These are phyloP conservation scores for Paulownia fortunei DNA, from an alignment of 257 asterid genomes.

Conservation along the genomic window DNA sequence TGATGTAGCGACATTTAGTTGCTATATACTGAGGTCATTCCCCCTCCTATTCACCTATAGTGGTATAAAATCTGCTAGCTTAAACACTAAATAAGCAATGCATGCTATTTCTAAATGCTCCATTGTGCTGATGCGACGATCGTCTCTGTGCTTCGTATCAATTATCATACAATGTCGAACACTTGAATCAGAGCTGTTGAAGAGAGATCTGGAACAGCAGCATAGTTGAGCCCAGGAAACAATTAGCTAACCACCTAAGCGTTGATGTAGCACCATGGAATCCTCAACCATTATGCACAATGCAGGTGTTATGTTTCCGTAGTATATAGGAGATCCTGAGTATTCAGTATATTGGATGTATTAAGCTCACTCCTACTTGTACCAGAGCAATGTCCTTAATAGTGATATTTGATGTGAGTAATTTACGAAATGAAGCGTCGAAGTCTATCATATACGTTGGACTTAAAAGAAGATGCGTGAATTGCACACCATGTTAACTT, in stretches of 20 bases:
- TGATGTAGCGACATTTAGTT: background rate
- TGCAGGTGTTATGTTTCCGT: too few species aligned
- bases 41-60: background rate
- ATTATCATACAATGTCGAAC: background rate
- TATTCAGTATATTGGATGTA: background rate
- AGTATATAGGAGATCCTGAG: background rate
- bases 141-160: background rate
- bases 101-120: background rate
- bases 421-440: background rate
- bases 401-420: too few species aligned
- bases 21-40: background rate
- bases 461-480: background rate
- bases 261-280: background rate
- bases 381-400: background rate
- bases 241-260: background rate
- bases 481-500: constrained; percentile 6
- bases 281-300: background rate
- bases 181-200: background rate
- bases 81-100: background rate
- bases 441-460: constrained; percentile 9
- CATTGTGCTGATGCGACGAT: background rate
- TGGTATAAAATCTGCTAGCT: background rate
- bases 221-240: background rate
- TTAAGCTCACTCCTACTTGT: background rate
- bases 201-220: background rate